These are phyloP conservation scores for Trichophyton benhamiae DNA, from an alignment of 2,329 filamentous ascomycete genomes.

Conservation along the genomic window DNA sequence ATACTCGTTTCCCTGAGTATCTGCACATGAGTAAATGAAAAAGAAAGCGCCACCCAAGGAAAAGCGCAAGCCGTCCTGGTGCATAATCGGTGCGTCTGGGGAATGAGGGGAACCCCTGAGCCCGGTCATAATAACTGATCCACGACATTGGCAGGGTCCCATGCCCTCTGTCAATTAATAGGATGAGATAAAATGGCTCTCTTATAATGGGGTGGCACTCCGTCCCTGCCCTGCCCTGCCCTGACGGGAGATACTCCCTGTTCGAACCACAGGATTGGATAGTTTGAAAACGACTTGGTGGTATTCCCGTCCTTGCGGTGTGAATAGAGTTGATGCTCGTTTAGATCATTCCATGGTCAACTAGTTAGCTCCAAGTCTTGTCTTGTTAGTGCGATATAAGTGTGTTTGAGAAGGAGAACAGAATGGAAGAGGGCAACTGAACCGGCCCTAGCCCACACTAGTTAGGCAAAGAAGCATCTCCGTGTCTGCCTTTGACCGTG, in stretches of 20 bases:
- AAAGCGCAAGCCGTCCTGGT: not conserved
- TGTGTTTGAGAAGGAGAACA: not conserved
- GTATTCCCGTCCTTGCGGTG: slow-evolving; percentile 1
- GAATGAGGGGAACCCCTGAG: not conserved
- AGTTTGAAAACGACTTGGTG: not conserved
- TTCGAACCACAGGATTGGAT: not conserved
- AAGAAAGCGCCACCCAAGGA: not conserved
- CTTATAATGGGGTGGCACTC: not conserved
- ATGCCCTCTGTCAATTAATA: not conserved
- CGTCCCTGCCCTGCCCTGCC: too few relatives aligned
- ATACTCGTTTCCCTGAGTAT: not conserved
- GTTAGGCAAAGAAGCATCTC: not conserved
- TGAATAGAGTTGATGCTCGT: slow-evolving; percentile 3
- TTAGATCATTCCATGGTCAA: not conserved
- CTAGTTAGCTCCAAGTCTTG: not conserved
- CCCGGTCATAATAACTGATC: not conserved
- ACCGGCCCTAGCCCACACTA: not conserved
- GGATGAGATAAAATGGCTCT: not conserved
- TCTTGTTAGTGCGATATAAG: not conserved
- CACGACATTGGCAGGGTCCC: not conserved
- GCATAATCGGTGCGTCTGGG: not conserved
- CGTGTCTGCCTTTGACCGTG: not conserved
- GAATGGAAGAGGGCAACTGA: not conserved
- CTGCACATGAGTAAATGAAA: not conserved
- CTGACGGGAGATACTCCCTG: not conserved